Evolutionary conservation across 1,284 basidiomycete species (phyloP).

Genomic region (Ceratobasidium sp.): DNA sequence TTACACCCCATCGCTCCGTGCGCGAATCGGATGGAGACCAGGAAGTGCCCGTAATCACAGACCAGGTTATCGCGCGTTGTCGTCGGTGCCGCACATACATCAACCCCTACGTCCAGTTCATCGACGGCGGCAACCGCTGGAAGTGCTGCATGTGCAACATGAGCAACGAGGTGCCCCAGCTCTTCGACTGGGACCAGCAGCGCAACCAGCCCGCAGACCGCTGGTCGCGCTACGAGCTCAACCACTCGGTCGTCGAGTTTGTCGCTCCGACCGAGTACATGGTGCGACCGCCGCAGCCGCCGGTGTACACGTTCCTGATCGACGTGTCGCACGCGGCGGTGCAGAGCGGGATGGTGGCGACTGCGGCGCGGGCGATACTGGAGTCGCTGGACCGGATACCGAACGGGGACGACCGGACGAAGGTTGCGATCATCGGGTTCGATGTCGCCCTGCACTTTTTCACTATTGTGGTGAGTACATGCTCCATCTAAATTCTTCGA

Average conservation of each 20-base stretch:
- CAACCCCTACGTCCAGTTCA: constrained; percentile 98
- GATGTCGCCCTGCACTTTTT: constrained; percentile 97
- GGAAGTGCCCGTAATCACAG: constrained; percentile 83
- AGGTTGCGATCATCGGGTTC: constrained; percentile 91
- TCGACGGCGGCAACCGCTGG: constrained; percentile 98
- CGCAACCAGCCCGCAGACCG: constrained; percentile 90
- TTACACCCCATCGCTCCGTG: constrained; percentile 91
- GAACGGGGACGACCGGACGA: constrained; percentile 94
- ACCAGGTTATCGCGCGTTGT: constrained; percentile 97
- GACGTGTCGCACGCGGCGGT: constrained; percentile 94
- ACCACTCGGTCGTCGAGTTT: constrained; percentile 93
- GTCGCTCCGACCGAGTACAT: constrained; percentile 99
- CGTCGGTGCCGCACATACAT: constrained; percentile 98
- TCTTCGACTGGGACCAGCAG: constrained; percentile 95
- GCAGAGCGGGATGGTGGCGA: constrained; percentile 96
- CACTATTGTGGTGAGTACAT: constrained; percentile 65
- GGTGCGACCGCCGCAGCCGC: constrained; percentile 97
- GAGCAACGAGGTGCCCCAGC: constrained; percentile 97
- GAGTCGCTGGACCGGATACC: constrained; percentile 96
- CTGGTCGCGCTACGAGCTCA: constrained; percentile 93
- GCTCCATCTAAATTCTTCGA: neutral
- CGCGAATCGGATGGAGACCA: constrained; percentile 66
- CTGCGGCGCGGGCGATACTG: constrained; percentile 93
- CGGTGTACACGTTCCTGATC: constrained; percentile 96
- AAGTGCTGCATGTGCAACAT: constrained; percentile 99